phyloP scores from a whole-genome alignment of 768 basidiomycete genomes.

The Hypholoma fasciculare region DNA sequence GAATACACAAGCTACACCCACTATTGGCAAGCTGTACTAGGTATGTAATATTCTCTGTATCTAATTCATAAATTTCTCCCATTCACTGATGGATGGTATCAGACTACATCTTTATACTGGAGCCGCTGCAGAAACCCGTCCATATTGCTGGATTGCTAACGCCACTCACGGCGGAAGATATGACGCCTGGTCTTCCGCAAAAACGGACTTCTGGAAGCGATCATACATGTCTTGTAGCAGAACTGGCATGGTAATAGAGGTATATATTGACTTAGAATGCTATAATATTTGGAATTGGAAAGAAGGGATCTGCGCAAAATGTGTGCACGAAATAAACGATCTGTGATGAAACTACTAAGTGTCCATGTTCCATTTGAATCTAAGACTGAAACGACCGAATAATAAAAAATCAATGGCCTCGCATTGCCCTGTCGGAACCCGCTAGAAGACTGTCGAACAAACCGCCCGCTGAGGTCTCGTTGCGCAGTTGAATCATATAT shows the following conservation, averaged over 20 bases:
- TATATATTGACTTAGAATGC: slow-evolving; percentile 2
- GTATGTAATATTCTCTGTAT: slow-evolving; percentile 34
- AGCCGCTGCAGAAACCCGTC: slow-evolving; percentile 35
- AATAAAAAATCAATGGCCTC: slow-evolving; percentile 11
- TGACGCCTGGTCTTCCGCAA: slow-evolving; percentile 78
- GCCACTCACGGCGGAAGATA: slow-evolving; percentile 56
- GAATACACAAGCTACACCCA: slow-evolving; percentile 89
- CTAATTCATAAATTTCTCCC: background rate
- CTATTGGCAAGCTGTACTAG: slow-evolving; percentile 81
- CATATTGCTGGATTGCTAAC: slow-evolving; percentile 55
- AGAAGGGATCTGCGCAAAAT: slow-evolving; percentile 9
- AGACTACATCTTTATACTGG: slow-evolving; percentile 91
- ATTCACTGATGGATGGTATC: background rate
- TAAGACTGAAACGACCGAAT: slow-evolving; percentile 1
- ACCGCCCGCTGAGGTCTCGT: slow-evolving; percentile 81
- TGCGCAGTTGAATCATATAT: slow-evolving; percentile 96
- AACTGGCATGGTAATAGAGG: slow-evolving; percentile 40
- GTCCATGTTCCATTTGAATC: slow-evolving; percentile 12
- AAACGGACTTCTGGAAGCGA: slow-evolving; percentile 82
- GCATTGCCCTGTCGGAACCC: slow-evolving; percentile 73
- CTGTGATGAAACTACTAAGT: background rate
- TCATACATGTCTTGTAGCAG: slow-evolving; percentile 78
- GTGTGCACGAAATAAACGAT: slow-evolving; percentile 4
- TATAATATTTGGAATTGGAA: slow-evolving; percentile 1
- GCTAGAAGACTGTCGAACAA: slow-evolving; percentile 85